These are phyloP conservation scores for Conticribra weissflogii DNA, from an alignment of 108 stramenopile genomes.

Conservation along the genomic window DNA sequence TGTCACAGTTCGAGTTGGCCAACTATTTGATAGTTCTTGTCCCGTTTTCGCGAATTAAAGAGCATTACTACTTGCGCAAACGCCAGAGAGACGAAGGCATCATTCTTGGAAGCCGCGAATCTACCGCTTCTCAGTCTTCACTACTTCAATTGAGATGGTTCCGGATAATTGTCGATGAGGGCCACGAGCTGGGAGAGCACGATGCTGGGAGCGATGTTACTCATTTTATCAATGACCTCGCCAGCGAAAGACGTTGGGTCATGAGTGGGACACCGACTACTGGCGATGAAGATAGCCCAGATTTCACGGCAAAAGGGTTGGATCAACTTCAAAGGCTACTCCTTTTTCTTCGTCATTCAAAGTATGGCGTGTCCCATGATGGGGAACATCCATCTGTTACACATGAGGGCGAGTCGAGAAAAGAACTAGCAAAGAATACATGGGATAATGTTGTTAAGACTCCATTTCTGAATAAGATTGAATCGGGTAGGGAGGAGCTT, in stretches of 20 bases:
- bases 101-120: too few relatives aligned
- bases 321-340: constrained; percentile 61
- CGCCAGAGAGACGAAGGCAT: constrained; percentile 18
- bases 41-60: constrained; percentile 50
- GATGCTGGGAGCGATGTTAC: constrained; percentile 43
- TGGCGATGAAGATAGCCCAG: constrained; percentile 53
- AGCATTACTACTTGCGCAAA: constrained; percentile 22
- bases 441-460: constrained; percentile 55
- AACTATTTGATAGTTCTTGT: constrained; percentile 54
- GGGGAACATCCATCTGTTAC: neutral
- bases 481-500: constrained; percentile 41
- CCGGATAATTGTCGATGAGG: constrained; percentile 76
- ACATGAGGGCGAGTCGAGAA: neutral
- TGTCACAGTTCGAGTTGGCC: constrained; percentile 34
- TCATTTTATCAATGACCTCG: constrained; percentile 57
- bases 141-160: constrained; percentile 62
- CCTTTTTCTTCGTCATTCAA: constrained; percentile 48
- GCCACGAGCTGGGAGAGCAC: constrained; percentile 69
- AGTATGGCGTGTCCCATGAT: constrained; percentile 31
- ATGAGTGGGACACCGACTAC: constrained; percentile 80
- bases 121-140: constrained; percentile 15
- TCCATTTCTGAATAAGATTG: constrained; percentile 43
- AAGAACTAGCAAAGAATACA: constrained; percentile 37
- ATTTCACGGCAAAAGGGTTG: constrained; percentile 38
- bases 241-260: constrained; percentile 83